Percentiles rank a stretch among this genome's conserved stretches.
Evolutionary conservation across 495 filamentous ascomycete genomes (phyloP).

Genomic region (Cudoniella acicularis): DNA sequence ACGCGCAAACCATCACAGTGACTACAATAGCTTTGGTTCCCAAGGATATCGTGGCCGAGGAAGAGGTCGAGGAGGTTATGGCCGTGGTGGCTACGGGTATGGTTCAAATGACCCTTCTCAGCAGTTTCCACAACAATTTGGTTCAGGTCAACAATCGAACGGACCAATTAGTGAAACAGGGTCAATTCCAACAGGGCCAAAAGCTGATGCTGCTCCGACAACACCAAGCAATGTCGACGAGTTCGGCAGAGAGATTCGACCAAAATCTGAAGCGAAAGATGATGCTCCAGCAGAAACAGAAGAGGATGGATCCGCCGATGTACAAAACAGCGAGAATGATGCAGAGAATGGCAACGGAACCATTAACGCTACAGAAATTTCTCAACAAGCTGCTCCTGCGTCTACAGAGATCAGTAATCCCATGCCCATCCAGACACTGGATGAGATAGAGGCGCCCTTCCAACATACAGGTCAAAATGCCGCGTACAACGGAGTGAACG

Average conservation of each 20-base stretch:
- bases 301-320: conserved; percentile 16
- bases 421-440: conserved; percentile 25
- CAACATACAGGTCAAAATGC: not conserved
- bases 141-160: conserved; percentile 12
- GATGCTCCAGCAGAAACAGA: conserved; percentile 11
- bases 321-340: conserved; percentile 3
- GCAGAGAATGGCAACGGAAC: not conserved
- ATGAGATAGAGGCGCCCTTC: conserved; percentile 8
- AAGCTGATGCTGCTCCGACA: conserved; percentile 18
- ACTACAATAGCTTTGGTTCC: conserved; percentile 56
- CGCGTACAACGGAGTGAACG: conserved; percentile 1
- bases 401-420: conserved; percentile 1
- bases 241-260: conserved; percentile 47
- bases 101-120: conserved; percentile 23
- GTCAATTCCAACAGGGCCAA: conserved; percentile 24
- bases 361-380: conserved; percentile 4
- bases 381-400: not conserved
- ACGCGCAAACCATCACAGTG: conserved; percentile 54
- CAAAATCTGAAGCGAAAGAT: conserved; percentile 20
- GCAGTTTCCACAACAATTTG: conserved; percentile 23
- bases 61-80: conserved; percentile 53
- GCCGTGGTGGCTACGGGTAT: conserved; percentile 34
- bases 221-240: conserved; percentile 43
- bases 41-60: conserved; percentile 58
- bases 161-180: conserved; percentile 16